Evolutionary conservation across 805 yeast species (phyloP).

Genomic region (Allodekkera sacchari): DNA sequence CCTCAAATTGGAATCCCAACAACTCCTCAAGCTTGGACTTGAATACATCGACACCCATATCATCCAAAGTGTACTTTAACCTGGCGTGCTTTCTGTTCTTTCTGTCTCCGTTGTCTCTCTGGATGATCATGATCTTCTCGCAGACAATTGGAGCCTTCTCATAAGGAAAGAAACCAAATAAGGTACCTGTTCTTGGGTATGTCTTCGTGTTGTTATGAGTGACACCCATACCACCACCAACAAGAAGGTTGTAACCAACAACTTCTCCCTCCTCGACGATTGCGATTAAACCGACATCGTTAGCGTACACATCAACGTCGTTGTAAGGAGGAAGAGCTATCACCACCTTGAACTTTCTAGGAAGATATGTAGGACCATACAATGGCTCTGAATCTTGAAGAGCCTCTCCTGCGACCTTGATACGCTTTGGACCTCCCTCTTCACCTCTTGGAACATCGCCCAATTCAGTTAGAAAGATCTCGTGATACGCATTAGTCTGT

Average conservation of each 20-base stretch:
- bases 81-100: constrained; percentile 96
- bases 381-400: constrained; percentile 79
- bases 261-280: constrained; percentile 64
- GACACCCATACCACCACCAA: constrained; percentile 99
- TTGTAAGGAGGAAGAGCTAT: constrained; percentile 94
- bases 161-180: constrained; percentile 65
- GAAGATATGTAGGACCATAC: constrained; percentile 80
- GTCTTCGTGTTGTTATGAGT: constrained; percentile 96
- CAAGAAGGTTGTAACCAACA: constrained; percentile 78
- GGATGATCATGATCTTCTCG: constrained; percentile 88
- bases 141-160: constrained; percentile 71
- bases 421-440: constrained; percentile 72
- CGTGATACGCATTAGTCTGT: constrained; percentile 90
- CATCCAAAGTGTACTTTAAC: constrained; percentile 93
- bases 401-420: constrained; percentile 84
- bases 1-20: constrained; percentile 68
- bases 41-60: constrained; percentile 81
- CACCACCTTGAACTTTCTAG: constrained; percentile 92
- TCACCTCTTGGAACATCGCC: constrained; percentile 22
- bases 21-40: constrained; percentile 74
- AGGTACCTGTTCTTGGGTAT: constrained; percentile 89
- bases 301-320: constrained; percentile 94
- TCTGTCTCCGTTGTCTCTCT: constrained; percentile 93
- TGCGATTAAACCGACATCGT: constrained; percentile 88
- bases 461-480: constrained; percentile 66